Evolutionary conservation across 257 asterid species (phyloP).

Genomic region (Anisodus acutangulus): DNA sequence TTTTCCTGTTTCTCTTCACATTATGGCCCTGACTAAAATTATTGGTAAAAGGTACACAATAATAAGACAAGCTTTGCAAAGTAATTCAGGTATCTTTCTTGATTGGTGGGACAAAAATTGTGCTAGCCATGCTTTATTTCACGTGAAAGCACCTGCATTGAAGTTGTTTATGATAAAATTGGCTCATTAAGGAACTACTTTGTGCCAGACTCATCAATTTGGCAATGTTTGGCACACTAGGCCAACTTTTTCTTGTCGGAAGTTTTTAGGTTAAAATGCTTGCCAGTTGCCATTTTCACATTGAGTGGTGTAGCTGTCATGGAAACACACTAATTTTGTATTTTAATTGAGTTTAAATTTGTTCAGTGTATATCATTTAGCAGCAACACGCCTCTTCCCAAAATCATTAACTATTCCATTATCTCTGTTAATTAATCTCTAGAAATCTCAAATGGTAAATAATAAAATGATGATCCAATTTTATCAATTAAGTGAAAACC

Average conservation of each 20-base stretch:
- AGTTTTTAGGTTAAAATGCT: not conserved
- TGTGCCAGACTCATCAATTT: not conserved
- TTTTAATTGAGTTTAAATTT: too few relatives aligned
- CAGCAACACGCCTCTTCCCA: too few relatives aligned
- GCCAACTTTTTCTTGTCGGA: not conserved
- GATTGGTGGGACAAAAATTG: not conserved
- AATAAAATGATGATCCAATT: too few relatives aligned
- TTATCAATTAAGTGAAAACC: too few relatives aligned
- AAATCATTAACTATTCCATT: too few relatives aligned
- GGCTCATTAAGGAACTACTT: not conserved
- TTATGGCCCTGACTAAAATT: not conserved
- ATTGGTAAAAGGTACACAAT: not conserved
- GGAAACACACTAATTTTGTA: too few relatives aligned
- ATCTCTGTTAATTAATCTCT: too few relatives aligned
- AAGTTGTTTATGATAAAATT: not conserved
- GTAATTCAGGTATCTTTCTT: not conserved
- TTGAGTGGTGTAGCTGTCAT: not conserved
- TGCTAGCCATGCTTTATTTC: constrained; percentile 1
- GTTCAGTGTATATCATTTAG: too few relatives aligned
- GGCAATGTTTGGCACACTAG: not conserved
- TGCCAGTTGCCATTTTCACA: not conserved
- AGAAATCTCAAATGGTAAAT: too few relatives aligned
- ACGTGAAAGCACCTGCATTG: not conserved
- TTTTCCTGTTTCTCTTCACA: not conserved
- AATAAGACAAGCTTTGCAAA: not conserved